These are phyloP conservation scores for Nicotiana paniculata DNA, from an alignment of 257 asterid genomes.

Conservation along the genomic window DNA sequence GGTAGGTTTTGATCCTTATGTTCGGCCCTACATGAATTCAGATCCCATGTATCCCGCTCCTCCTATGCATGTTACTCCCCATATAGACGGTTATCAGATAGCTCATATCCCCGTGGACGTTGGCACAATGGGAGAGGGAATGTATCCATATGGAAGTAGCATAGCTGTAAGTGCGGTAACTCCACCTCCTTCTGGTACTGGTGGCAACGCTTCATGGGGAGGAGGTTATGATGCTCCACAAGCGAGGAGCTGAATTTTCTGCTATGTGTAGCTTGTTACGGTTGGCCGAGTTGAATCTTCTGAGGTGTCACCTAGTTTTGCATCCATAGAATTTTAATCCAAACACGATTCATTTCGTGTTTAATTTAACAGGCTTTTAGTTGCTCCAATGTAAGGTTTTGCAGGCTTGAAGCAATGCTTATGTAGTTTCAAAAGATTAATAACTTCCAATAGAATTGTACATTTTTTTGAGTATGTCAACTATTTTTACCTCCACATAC, in stretches of 20 bases:
- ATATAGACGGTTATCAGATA: constrained; percentile 21
- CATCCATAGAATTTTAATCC: not conserved
- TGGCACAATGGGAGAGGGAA: constrained; percentile 26
- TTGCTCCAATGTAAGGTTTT: not conserved
- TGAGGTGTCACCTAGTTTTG: not conserved
- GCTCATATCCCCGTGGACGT: constrained; percentile 20
- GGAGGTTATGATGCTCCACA: constrained; percentile 33
- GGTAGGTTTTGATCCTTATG: constrained; percentile 33
- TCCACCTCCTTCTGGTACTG: constrained; percentile 8
- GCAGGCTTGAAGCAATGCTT: not conserved
- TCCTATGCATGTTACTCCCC: constrained; percentile 25
- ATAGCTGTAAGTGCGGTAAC: constrained; percentile 13
- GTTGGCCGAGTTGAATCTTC: not conserved
- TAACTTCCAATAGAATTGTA: not conserved
- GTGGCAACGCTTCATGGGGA: constrained; percentile 25
- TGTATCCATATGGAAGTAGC: constrained; percentile 31
- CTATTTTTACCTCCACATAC: not conserved
- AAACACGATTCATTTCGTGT: not conserved
- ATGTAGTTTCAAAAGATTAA: not conserved
- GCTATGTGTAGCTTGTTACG: not conserved
- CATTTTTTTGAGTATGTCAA: not conserved
- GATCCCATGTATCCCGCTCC: constrained; percentile 24
- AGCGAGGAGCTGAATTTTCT: constrained; percentile 22
- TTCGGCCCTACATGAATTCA: constrained; percentile 27
- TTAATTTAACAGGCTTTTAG: not conserved